Evolutionary conservation across 331 rosid species (phyloP), one percentile per base, ranked within the genome.

Genomic region (Rhamnella rubrinervis): DNA sequence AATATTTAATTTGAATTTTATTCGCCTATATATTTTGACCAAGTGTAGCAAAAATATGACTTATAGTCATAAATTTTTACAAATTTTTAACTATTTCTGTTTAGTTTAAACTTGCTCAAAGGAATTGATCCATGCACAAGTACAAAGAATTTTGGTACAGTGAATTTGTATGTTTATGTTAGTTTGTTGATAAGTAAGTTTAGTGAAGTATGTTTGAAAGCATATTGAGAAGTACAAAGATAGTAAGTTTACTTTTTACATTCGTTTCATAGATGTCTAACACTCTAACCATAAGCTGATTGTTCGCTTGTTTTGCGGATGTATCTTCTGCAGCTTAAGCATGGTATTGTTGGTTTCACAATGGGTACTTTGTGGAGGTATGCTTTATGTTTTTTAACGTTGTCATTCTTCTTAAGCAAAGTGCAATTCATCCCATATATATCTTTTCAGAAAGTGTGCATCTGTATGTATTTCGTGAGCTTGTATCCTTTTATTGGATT

Each of bases 321-420:
- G 56, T 77, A 59, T 79, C 23, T 79, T 56, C 20, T 83, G 90
- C 95, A 91, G 98, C 98, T 95, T 74, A 95, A 66, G 89, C 97
- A 95, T 81, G 98, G 98, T 55, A 44, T 95, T 61, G 96, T 83
- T 52, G 98, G 97, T 66, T 86, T 74, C 66, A 75, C 97, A 37
- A 89, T 89, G 97, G 98, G 96, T 53, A 57, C 91, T 65, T 77
- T 95, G 71, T 93, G 97, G 98, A 91, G 98, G 97, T 91, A 93
- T 55, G 92, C 19, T 25, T 65, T 19, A 26, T 68, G 61, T 31
- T 26, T 26, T 26, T 26, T 26, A 26, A 23, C 1, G 23, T 23
- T 23, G 23, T 23, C 31, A 26, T 26, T 31, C 35, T 31, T 31
- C 35, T 31, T 31, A 31, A 31, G 35, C 35, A 31, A 31, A 31